Conservation (phyloP, 352 stramenopile genomes). For the Phytophthora sansomeana region DNA sequence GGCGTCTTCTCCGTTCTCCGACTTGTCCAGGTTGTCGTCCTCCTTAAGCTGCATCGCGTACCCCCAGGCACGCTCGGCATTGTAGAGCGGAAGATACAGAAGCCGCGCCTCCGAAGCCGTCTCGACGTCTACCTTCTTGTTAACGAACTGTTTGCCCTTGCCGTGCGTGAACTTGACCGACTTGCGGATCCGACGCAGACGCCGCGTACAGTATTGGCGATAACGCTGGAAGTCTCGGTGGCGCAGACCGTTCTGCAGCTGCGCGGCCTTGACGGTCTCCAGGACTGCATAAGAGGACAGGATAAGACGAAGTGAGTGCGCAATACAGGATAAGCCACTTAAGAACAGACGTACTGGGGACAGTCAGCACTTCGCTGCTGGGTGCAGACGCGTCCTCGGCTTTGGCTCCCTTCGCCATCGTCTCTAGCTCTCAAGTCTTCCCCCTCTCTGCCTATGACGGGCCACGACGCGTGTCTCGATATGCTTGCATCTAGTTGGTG, state of each 20-base stretch:
- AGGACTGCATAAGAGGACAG: conserved; percentile 50
- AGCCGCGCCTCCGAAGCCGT: conserved; percentile 71
- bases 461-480: conserved; percentile 2
- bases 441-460: not conserved
- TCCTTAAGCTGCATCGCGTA: conserved; percentile 94
- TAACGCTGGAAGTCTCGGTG: conserved; percentile 93
- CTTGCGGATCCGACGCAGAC: conserved; percentile 89
- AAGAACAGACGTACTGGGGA: conserved; percentile 48
- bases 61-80: conserved; percentile 91
- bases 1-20: conserved; percentile 84
- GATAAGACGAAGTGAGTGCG: not conserved
- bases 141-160: conserved; percentile 85
- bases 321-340: not conserved
- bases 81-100: conserved; percentile 91
- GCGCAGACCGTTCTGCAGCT: conserved; percentile 91
- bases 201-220: conserved; percentile 90
- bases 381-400: conserved; percentile 36
- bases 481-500: conserved; percentile 5
- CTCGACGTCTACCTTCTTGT: conserved; percentile 89
- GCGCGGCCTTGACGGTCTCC: conserved; percentile 90
- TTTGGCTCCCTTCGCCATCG: conserved; percentile 46
- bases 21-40: conserved; percentile 89
- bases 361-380: conserved; percentile 50
- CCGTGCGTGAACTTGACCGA: conserved; percentile 90
- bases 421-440: conserved; percentile 31